Base-by-base conservation (phyloP, 129 eudicot genomes). In the Smallanthus sonchifolius region DNA sequence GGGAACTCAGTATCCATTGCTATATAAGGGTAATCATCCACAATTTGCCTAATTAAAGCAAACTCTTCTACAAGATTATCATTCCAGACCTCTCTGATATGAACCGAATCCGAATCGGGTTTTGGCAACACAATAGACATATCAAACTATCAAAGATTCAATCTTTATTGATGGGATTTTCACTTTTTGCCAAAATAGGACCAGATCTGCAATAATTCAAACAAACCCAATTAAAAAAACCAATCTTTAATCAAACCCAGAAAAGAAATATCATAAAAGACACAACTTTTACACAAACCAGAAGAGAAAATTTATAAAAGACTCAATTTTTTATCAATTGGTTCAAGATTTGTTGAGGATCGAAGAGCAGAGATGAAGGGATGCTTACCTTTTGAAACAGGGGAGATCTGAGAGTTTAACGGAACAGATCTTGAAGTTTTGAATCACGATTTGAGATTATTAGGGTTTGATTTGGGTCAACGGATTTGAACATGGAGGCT, bases 1-100 rank as follows among this genome's bases (percentile, higher is more conserved):
- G 92, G 92, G 65, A 87, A 87, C 87, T 87, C 92, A 7, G 92
- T 81, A 82, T 87, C 92, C 92, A 87, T 87, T 5, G 92, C 92
- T 1, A 87, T 80, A 80, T 75, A 87, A 5, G 89, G 92, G 67
- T 74, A 85, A 11, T 77, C 87, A 75, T 85, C 89, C 6, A 85
- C 92, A 45, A 85, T 75, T 8, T 55, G 81, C 32, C 87, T 77
- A 66, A 87, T 85, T 71, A 85, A 71, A 84, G 85, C 87, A 40
- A 85, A 85, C 70, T 87, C 89, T 60, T 87, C 78, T 7, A 85
- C 92, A 35, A 87, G 85, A 78, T 87, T 87, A 19, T 84, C 85
- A 68, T 80, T 78, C 89, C 89, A 87, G 0, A 87, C 89, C 77
- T 85, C 89, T 71, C 92, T 82, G 24, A 87, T 87, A 32, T 77